Evolutionary conservation across 1,284 basidiomycete genomes (phyloP).

Genomic region (Leccinum olivaceoglutinosum): DNA sequence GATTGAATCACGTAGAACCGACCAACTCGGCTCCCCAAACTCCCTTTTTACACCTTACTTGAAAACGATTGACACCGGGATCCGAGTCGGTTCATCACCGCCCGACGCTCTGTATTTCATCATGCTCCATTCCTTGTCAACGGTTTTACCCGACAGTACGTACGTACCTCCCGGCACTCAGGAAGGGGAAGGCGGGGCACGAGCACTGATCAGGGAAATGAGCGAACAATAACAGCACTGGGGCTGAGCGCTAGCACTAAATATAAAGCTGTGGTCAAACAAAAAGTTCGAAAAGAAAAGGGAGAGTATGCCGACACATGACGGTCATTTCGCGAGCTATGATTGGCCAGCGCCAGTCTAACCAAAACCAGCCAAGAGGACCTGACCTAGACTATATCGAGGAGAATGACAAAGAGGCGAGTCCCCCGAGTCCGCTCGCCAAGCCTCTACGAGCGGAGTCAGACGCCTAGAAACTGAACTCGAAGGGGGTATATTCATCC

Average conservation of each 20-base stretch:
- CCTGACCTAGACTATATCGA: neutral
- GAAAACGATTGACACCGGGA: too few relatives aligned
- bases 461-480: neutral
- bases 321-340: neutral
- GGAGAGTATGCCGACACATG: neutral
- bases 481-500: neutral
- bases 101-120: neutral
- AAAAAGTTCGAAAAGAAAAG: neutral
- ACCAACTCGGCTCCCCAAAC: too few relatives aligned
- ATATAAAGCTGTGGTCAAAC: neutral
- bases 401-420: neutral
- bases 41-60: too few relatives aligned
- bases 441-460: neutral
- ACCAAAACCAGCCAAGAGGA: neutral
- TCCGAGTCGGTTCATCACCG: neutral
- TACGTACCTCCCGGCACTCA: neutral
- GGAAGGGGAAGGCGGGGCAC: neutral
- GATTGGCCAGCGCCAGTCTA: neutral
- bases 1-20: too few relatives aligned
- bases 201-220: neutral
- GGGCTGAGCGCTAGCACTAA: neutral
- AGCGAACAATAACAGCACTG: neutral
- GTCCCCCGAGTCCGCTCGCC: neutral
- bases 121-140: neutral
- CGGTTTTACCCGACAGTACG: neutral